Base-by-base conservation (phyloP, 306 rosid species). In the Hippophae gyantsensis region DNA sequence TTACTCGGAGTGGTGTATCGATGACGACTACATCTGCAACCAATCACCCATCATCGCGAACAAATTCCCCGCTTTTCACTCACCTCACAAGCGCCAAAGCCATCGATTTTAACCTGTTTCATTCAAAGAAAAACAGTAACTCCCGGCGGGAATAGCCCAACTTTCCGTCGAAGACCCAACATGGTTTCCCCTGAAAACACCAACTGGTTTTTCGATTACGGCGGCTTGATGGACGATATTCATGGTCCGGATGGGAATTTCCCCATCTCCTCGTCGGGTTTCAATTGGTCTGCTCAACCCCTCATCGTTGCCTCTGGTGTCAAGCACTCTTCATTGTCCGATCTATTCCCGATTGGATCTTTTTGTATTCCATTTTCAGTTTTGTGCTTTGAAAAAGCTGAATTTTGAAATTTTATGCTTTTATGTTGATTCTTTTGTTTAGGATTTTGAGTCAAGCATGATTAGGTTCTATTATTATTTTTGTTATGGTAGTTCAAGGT, bases 121-220 rank as follows among this genome's bases (percentile, higher is more conserved):
- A 57, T 72, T 68, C 48, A 68, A 44, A 47, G 65, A 42, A 60
- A 53, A 67, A 56, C 23, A 8, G 5, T 32, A 66, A 6, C 38
- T 43, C 52, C 5, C 48, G 6, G 61, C 73, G 69, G 57, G 69
- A 32, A 55, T 56, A 43, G 54, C 47, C 27, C 18, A 50, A 56
- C 42, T 61, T 70, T 81, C 83, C 56, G 48, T 41, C 59, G 14
- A n/a, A 48, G 42, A 7, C 58, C 45, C 12, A 71, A 42, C 67
- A 93, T 92, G 99, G 96, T 76, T 56, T 79, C 95, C 63, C 90
- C 96, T 58, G 99, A 92, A 85, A 92, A 72, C 71, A 67, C 81
- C 80, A 88, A 83, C 61, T 92, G 99, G 99, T 73, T 87, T 40
- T 85, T 65, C 74, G 99, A 92, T 69, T 92, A 85, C 47, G 78